phyloP scores from a whole-genome alignment of 2,329 filamentous ascomycete genomes.

The Talaromyces sp. region DNA sequence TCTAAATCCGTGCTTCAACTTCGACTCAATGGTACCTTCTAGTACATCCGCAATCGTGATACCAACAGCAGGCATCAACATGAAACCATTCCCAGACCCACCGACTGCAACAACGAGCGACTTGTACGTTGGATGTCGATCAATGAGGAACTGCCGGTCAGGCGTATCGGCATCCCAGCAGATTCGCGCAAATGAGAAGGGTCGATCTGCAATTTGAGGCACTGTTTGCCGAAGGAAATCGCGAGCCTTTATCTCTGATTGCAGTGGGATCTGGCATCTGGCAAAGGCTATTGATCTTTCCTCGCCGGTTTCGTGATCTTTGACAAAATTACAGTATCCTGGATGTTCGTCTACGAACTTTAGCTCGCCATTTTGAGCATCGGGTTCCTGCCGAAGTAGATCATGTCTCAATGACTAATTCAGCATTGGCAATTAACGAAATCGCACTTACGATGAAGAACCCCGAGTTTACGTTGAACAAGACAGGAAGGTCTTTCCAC shows the following conservation, averaged over 20 bases:
- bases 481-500: conserved; percentile 49
- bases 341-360: conserved; percentile 53
- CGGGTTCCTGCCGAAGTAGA: conserved; percentile 30
- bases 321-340: conserved; percentile 51
- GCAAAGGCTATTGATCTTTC: conserved; percentile 40
- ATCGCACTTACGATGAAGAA: conserved; percentile 42
- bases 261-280: conserved; percentile 43
- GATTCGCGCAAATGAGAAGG: conserved; percentile 51
- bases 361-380: conserved; percentile 39
- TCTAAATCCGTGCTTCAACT: conserved; percentile 41
- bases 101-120: conserved; percentile 49
- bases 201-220: conserved; percentile 50
- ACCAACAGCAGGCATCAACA: conserved; percentile 51
- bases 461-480: conserved; percentile 47
- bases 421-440: not conserved
- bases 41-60: conserved; percentile 47
- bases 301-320: conserved; percentile 25
- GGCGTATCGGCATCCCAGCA: conserved; percentile 58
- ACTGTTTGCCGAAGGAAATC: conserved; percentile 51
- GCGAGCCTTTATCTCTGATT: conserved; percentile 47
- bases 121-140: conserved; percentile 44
- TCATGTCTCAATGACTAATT: not conserved
- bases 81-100: conserved; percentile 51
- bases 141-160: conserved; percentile 53
- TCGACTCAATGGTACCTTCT: conserved; percentile 43